These are phyloP conservation scores for Penicillium egyptiacum DNA, from an alignment of 495 filamentous ascomycete species.

Conservation along the genomic window DNA sequence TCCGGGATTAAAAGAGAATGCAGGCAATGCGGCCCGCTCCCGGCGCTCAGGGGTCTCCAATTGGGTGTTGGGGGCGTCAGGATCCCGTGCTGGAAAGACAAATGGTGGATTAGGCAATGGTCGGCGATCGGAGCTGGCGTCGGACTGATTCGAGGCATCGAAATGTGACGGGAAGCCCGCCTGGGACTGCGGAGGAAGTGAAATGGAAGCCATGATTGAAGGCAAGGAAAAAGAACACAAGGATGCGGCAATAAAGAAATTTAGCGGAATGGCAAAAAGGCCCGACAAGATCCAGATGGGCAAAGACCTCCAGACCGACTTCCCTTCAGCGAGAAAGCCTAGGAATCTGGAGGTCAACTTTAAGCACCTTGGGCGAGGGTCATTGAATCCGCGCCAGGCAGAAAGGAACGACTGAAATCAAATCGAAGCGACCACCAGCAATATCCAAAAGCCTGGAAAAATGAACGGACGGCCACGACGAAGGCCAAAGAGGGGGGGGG, in stretches of 20 bases:
- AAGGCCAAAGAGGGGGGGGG: slow-evolving; percentile 33
- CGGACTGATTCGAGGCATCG: slow-evolving; percentile 23
- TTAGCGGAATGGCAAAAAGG: slow-evolving; percentile 13
- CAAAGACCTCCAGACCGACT: slow-evolving; percentile 48
- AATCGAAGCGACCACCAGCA: slow-evolving; percentile 11
- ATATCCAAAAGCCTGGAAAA: slow-evolving; percentile 23
- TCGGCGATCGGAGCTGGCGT: slow-evolving; percentile 27
- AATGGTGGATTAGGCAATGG: slow-evolving; percentile 71
- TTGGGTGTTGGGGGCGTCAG: slow-evolving; percentile 19
- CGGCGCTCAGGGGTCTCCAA: slow-evolving; percentile 17
- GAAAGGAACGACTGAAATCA: slow-evolving; percentile 19
- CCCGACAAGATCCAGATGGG: slow-evolving; percentile 37
- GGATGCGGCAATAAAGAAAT: slow-evolving; percentile 12
- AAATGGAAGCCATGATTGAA: slow-evolving; percentile 45
- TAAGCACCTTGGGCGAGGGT: slow-evolving; percentile 31
- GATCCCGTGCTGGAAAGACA: slow-evolving; percentile 60
- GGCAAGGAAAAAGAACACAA: slow-evolving; percentile 14
- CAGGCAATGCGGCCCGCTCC: slow-evolving; percentile 52
- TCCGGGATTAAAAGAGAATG: slow-evolving; percentile 67
- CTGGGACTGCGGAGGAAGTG: slow-evolving; percentile 39
- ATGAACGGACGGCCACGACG: slow-evolving; percentile 52
- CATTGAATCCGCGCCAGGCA: slow-evolving; percentile 43
- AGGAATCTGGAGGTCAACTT: slow-evolving; percentile 45
- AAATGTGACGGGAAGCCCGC: slow-evolving; percentile 38
- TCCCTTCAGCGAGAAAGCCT: slow-evolving; percentile 38